Percentiles rank a stretch among this genome's conserved stretches.
Evolutionary conservation across 2,329 filamentous ascomycete genomes (phyloP).

Genomic region (Rutstroemia sp.): DNA sequence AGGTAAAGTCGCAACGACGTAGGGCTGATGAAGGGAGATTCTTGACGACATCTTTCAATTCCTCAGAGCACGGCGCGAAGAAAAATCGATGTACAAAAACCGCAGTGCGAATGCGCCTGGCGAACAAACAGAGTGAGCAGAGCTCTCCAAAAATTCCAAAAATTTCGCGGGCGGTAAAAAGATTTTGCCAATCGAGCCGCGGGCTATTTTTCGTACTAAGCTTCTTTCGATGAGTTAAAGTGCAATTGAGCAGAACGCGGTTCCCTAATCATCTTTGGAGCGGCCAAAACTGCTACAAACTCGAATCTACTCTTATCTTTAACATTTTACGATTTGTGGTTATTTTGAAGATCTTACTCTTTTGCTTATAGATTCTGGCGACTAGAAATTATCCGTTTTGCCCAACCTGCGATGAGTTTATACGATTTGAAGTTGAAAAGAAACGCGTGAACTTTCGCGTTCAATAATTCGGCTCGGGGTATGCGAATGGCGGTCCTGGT

Average conservation of each 20-base stretch:
- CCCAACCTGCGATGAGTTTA: background rate
- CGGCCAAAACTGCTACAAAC: background rate
- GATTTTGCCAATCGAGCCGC: slow-evolving; percentile 2
- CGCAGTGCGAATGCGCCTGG: background rate
- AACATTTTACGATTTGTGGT: background rate
- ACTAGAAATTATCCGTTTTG: background rate
- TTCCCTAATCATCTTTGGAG: background rate
- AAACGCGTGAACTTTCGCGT: slow-evolving; percentile 26
- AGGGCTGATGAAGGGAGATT: slow-evolving; percentile 58
- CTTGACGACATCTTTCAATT: slow-evolving; percentile 32
- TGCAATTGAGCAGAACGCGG: slow-evolving; percentile 2
- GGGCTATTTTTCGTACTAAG: background rate
- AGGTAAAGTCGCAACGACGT: slow-evolving; percentile 52
- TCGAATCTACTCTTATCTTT: background rate
- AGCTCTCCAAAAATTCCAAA: slow-evolving; percentile 3
- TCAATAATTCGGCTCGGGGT: background rate
- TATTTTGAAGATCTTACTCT: background rate
- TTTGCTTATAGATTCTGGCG: background rate
- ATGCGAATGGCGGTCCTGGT: slow-evolving; percentile 26
- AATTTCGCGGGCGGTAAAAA: slow-evolving; percentile 12
- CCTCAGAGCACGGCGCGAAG: background rate
- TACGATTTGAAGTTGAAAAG: background rate
- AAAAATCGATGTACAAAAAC: background rate
- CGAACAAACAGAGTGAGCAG: background rate
- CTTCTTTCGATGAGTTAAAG: background rate